Percentiles rank a stretch among this genome's conserved stretches.
phyloP scores from a whole-genome alignment of 2,329 filamentous ascomycete species.

The Beauveria brongniartii region DNA sequence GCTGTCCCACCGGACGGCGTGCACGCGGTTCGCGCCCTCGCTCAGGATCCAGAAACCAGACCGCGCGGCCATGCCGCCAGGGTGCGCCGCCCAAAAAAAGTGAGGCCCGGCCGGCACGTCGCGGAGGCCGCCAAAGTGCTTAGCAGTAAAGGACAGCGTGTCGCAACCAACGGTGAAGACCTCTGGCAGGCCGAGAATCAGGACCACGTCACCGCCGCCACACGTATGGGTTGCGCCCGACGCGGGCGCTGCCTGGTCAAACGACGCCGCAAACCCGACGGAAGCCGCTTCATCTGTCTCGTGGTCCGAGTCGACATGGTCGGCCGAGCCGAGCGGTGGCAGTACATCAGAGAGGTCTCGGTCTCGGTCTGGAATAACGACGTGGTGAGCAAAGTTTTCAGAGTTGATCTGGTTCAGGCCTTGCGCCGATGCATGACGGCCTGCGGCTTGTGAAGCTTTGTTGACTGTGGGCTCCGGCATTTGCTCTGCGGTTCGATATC shows the following conservation, averaged over 20 bases:
- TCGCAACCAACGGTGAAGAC: conserved; percentile 48
- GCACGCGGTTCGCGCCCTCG: conserved; percentile 25
- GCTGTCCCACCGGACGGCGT: conserved; percentile 47
- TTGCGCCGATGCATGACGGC: neutral
- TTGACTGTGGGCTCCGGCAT: too few relatives aligned
- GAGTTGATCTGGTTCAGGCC: neutral
- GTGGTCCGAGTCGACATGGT: neutral
- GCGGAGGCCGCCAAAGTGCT: conserved; percentile 44
- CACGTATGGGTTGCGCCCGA: neutral
- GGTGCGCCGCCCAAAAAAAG: conserved; percentile 50
- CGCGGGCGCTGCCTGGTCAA: neutral
- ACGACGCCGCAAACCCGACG: too few relatives aligned
- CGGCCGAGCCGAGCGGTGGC: neutral
- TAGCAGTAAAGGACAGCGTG: conserved; percentile 38
- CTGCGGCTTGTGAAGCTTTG: too few relatives aligned
- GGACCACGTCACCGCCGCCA: conserved; percentile 39
- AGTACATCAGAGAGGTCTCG: neutral
- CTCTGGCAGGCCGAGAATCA: conserved; percentile 43
- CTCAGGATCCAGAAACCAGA: conserved; percentile 51
- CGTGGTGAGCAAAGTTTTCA: neutral
- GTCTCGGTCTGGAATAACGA: neutral
- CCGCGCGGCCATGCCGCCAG: conserved; percentile 38
- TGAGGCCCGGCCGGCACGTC: conserved; percentile 49
- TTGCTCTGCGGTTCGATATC: too few relatives aligned
- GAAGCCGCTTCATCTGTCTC: neutral